Conservation (phyloP, 2,329 filamentous ascomycete genomes). For the Uncinocarpus reesii region DNA sequence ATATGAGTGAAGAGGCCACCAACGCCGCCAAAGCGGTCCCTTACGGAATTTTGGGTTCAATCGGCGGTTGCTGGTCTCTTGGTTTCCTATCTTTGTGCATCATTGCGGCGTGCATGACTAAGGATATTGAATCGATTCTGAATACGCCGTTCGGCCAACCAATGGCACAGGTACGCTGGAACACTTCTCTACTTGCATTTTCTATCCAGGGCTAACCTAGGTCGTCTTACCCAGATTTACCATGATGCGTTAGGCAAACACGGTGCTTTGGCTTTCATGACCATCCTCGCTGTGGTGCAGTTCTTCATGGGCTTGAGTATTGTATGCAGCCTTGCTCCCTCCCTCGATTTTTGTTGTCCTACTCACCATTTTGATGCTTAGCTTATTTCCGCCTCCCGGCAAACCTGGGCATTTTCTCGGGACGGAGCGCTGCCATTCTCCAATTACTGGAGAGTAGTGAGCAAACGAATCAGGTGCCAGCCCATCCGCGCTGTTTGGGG, state of each 20-base stretch:
- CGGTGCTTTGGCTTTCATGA: slow-evolving; percentile 50
- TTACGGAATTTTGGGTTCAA: slow-evolving; percentile 49
- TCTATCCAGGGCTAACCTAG: slow-evolving; percentile 5
- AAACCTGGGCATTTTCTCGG: slow-evolving; percentile 54
- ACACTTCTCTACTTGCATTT: not conserved
- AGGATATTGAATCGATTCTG: slow-evolving; percentile 42
- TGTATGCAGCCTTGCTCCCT: slow-evolving; percentile 18
- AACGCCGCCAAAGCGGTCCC: slow-evolving; percentile 52
- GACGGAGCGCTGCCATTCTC: slow-evolving; percentile 54
- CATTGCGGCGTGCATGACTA: slow-evolving; percentile 48
- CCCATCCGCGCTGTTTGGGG: slow-evolving; percentile 49
- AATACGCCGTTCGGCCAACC: slow-evolving; percentile 48
- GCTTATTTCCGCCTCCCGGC: slow-evolving; percentile 49
- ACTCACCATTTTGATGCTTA: slow-evolving; percentile 18
- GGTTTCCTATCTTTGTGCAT: slow-evolving; percentile 50
- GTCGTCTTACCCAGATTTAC: slow-evolving; percentile 41
- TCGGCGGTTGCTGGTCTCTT: slow-evolving; percentile 46
- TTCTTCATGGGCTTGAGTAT: slow-evolving; percentile 53
- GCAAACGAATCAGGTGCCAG: slow-evolving; percentile 46
- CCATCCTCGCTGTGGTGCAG: slow-evolving; percentile 50
- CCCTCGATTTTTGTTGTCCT: slow-evolving; percentile 3
- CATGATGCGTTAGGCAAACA: slow-evolving; percentile 51
- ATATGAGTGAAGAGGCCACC: slow-evolving; percentile 52
- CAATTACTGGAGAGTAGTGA: slow-evolving; percentile 47
- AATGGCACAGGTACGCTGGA: slow-evolving; percentile 38